Base-by-base conservation (phyloP, 192 early-diverging fungal species). In the Entrophospora sp. region DNA sequence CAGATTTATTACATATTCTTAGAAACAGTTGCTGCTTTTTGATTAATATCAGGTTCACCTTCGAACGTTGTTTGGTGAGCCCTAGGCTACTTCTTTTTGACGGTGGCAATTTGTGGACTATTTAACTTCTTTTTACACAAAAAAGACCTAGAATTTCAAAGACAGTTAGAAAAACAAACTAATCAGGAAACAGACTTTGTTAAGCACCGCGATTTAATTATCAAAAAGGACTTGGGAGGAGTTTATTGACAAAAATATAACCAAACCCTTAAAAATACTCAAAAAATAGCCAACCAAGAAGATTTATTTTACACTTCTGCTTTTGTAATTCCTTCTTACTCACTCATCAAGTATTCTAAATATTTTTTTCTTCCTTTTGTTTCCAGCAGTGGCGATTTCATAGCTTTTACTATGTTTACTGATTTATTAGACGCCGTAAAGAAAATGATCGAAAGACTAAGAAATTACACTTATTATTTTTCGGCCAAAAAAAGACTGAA, bases 331-430 rank as follows among this genome's bases (percentile, higher is more conserved):
- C 55, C 55, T 20, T 36, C 30, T 58, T 58, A 36, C 35, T 58
- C 55, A 14, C 16, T 58, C 3, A 20, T 58, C 6, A 14, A 4
- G 10, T 14, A 14, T 22, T 10, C 55, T 0, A 13, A 27, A 1
- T 58, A 35, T 12, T 2, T 58, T 58, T 58, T 58, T 37, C 35
- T 58, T 3, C 55, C 55, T 32, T 31, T 58, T 57, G 35, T 57
- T 57, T 42, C n/a, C 10, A n/a, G 40, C 10, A 57, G 13, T 18
- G 55, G 24, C 10, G 28, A 57, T 57, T 31, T 57, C 2, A 25
- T 30, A 8, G 55, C 55, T n/a, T 10, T 57, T 7, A 57, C 14
- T 13, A 25, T 30, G n/a, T 20, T 57, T 5, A 30, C 25, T 9
- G 22, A 35, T 12, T 22, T 57, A 13, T 57, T 30, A 10, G 28